A percentile compares a stretch with the other conserved stretches of the same genome.
Evolutionary conservation across 352 stramenopile genomes (phyloP).

Genomic region (Phytophthora sp.): DNA sequence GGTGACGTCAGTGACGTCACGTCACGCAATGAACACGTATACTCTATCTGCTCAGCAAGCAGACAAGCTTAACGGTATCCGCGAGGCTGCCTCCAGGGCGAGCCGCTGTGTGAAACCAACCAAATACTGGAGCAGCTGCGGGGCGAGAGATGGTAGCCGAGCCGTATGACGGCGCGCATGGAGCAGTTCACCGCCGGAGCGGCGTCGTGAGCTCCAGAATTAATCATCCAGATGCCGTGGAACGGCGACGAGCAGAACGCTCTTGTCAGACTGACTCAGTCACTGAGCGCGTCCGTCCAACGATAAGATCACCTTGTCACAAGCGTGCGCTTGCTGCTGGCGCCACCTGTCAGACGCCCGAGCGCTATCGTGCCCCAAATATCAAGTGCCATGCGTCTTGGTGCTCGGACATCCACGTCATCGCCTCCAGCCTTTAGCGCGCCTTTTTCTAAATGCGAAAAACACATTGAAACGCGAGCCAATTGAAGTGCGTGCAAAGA

Average conservation of each 20-base stretch:
- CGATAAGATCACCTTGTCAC: slow-evolving; percentile 9
- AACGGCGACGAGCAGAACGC: background rate
- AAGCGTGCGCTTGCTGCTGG: too few relatives aligned
- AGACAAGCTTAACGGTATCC: too few relatives aligned
- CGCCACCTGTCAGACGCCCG: too few relatives aligned
- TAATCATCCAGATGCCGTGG: background rate
- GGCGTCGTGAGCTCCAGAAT: background rate
- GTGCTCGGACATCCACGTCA: slow-evolving; percentile 11
- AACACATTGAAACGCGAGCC: too few relatives aligned
- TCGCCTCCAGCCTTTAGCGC: background rate
- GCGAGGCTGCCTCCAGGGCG: too few relatives aligned
- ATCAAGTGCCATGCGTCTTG: background rate
- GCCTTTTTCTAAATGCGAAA: slow-evolving; percentile 12
- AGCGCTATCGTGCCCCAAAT: background rate
- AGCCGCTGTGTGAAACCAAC: too few relatives aligned
- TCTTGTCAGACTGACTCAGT: too few relatives aligned
- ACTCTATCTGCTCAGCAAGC: too few relatives aligned
- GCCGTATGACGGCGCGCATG: background rate
- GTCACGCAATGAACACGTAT: too few relatives aligned
- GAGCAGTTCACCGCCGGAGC: background rate
- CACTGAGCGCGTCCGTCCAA: too few relatives aligned
- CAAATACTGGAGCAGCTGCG: slow-evolving; percentile 1
- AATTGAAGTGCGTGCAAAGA: too few relatives aligned
- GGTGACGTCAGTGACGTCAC: too few relatives aligned
- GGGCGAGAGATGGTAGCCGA: background rate